phyloP scores from a whole-genome alignment of 2,329 filamentous ascomycete genomes.

The Cercospora beticola region DNA sequence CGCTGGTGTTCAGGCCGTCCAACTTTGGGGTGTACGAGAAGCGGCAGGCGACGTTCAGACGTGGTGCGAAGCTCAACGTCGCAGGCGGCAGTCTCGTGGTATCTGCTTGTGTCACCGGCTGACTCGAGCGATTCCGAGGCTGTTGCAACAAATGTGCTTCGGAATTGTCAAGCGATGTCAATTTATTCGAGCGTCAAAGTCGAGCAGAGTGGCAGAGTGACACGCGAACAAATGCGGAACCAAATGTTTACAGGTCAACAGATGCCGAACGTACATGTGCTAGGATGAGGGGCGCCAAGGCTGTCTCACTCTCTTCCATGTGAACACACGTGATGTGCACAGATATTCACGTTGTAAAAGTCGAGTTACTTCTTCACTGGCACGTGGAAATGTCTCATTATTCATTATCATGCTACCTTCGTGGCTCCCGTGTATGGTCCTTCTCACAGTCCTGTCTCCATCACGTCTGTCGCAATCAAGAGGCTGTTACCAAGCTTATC shows the following conservation, averaged over 20 bases:
- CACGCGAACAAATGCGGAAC: not conserved
- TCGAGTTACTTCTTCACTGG: not conserved
- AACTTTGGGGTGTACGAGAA: not conserved
- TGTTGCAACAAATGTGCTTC: not conserved
- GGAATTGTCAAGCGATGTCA: not conserved
- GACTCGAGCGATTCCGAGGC: not conserved
- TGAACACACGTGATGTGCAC: not conserved
- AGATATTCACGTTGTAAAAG: not conserved
- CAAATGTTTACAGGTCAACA: not conserved
- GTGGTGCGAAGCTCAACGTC: conserved; percentile 10
- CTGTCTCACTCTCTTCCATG: not conserved
- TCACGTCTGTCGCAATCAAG: not conserved
- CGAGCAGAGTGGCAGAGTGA: not conserved
- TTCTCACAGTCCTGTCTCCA: not conserved
- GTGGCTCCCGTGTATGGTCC: not conserved
- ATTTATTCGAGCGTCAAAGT: not conserved
- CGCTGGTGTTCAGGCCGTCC: not conserved
- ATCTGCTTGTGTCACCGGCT: not conserved
- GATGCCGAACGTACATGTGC: not conserved
- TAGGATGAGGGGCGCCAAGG: not conserved
- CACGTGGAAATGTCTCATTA: not conserved
- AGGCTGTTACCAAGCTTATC: not conserved
- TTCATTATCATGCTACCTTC: conserved; percentile 2
- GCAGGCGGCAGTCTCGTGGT: conserved; percentile 11
- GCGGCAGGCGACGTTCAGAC: not conserved